These are phyloP conservation scores for Lachnellula willkommii DNA, from an alignment of 2,329 filamentous ascomycete genomes.

Conservation along the genomic window DNA sequence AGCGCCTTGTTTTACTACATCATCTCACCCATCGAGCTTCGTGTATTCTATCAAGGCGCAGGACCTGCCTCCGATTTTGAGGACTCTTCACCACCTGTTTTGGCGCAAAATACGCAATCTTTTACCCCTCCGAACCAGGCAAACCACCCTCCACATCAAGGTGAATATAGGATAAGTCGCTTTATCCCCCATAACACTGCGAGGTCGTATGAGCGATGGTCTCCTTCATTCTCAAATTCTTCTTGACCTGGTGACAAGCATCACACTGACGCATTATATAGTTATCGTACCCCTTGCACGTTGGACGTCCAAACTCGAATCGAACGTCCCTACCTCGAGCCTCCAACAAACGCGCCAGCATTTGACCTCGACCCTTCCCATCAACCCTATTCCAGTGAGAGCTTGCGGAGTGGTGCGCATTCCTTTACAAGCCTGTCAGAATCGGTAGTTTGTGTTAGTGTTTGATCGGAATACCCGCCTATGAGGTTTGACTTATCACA, in stretches of 20 bases:
- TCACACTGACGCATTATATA: not conserved
- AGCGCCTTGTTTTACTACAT: no score
- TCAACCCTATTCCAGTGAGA: not conserved
- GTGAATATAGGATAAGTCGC: not conserved
- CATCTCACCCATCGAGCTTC: no score
- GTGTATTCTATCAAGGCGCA: no score
- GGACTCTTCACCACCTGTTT: not conserved
- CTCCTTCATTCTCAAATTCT: not conserved
- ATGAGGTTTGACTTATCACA: not conserved
- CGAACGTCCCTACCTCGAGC: not conserved
- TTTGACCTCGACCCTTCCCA: not conserved
- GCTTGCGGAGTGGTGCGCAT: not conserved
- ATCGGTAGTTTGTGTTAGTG: not conserved
- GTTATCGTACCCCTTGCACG: not conserved
- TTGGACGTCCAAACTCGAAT: not conserved
- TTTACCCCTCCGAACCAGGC: not conserved
- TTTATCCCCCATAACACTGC: not conserved
- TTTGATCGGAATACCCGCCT: not conserved
- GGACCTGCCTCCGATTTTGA: not conserved
- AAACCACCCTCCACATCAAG: constrained; percentile 1
- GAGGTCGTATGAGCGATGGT: not conserved
- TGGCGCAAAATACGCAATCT: not conserved
- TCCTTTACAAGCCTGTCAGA: not conserved
- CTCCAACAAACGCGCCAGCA: not conserved
- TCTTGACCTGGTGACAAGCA: not conserved